Evolutionary conservation across 1,284 basidiomycete species (phyloP), one percentile per base, ranked within the genome.

Genomic region (Trichosporon sp.): DNA sequence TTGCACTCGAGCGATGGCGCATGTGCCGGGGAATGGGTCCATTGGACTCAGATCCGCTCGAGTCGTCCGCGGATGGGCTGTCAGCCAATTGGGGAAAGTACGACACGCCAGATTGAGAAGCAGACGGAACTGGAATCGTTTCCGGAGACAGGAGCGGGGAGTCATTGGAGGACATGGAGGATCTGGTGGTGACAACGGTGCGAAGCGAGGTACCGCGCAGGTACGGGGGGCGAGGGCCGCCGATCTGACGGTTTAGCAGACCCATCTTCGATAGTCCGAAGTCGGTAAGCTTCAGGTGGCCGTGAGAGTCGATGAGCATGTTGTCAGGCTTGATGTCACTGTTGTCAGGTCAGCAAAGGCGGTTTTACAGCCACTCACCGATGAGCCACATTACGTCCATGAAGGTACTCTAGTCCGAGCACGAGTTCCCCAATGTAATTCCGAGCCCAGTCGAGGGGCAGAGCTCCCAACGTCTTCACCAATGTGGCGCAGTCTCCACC

Each of bases 311-410:
- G 78, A 99, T 98, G 48, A 99, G 91, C 63, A 98, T 85, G 81
- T 99, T 99, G 85, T 99, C 96, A 11, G 96, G 96, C 83, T 99
- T 99, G 78, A 99, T 86, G 82, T 99, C 97, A 86, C 96, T 96
- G 81, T 19, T 96, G 81, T 19, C 76, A 64, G 4, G 46, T 68
- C n/a, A 73, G 70, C n/a, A n/a, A n/a, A n/a, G n/a, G n/a, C n/a
- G n/a, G n/a, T n/a, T n/a, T n/a, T n/a, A n/a, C n/a, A n/a, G n/a
- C n/a, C n/a, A n/a, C n/a, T n/a, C n/a, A 96, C 94, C 96, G 94
- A 88, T 99, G 97, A 71, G 99, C 94, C 72, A 99, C 91, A 32
- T 95, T 94, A 59, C 92, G 90, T 71, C 91, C 89, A 85, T 99
- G 97, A 19, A 99, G 88, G 81, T 97, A 96, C 77, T 99, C 96